A percentile compares a stretch with the other conserved stretches of the same genome.
phyloP scores from a whole-genome alignment of 257 asterid genomes.

The Solanum etuberosum region DNA sequence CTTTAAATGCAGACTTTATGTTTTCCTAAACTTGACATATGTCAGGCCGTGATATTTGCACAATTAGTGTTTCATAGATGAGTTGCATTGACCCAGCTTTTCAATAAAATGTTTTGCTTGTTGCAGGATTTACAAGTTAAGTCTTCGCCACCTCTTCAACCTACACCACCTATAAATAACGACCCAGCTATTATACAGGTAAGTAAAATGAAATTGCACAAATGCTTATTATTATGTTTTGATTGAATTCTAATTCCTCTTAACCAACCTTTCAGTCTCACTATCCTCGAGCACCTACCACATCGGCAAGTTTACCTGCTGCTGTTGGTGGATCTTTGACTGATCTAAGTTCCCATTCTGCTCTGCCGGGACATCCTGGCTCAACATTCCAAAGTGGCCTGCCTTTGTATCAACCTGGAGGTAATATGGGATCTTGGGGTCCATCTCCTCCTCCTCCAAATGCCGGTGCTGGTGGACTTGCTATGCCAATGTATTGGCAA shows the following conservation, averaged over 20 bases:
- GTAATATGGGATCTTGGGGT: constrained; percentile 78
- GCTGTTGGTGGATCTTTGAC: constrained; percentile 39
- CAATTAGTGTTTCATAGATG: background rate
- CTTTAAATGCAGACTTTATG: background rate
- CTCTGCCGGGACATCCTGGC: constrained; percentile 60
- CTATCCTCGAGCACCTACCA: constrained; percentile 52
- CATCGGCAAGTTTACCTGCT: constrained; percentile 59
- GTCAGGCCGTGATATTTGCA: background rate
- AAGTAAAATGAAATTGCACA: constrained; percentile 9
- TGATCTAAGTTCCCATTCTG: constrained; percentile 48
- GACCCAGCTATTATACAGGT: constrained; percentile 99
- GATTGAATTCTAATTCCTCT: background rate
- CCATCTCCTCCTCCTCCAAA: constrained; percentile 62
- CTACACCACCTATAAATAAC: constrained; percentile 45
- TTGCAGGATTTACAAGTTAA: constrained; percentile 93
- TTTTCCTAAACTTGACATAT: background rate
- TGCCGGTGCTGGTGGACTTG: constrained; percentile 54
- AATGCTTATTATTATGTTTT: background rate
- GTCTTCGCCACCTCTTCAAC: constrained; percentile 79
- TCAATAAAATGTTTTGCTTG: background rate
- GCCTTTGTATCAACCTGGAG: constrained; percentile 91
- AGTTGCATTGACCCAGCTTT: background rate
- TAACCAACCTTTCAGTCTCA: constrained; percentile 69
- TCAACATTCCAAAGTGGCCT: constrained; percentile 51
- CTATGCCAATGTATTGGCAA: constrained; percentile 96